Base-by-base conservation (phyloP, 805 yeast species). In the Monosporozyma siamensis region DNA sequence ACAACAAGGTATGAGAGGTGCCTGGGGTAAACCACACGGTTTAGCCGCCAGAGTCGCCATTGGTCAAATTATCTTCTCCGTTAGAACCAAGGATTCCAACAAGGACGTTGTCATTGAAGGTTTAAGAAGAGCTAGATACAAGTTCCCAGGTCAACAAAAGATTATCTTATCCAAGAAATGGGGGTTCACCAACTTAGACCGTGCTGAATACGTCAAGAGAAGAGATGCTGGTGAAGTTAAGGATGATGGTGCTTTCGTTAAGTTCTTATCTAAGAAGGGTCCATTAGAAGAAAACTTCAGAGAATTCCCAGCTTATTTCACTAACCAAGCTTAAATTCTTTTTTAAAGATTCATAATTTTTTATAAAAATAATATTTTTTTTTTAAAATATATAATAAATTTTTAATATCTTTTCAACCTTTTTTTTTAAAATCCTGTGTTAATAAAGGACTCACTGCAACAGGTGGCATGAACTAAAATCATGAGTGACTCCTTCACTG, bases 1-100 rank as follows among this genome's bases (percentile, higher is more conserved):
- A 77, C 98, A 92, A 80, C 97, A 92, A 79, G 98, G 98, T 89
- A 92, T 92, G 98, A 90, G 98, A 87, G 95, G 95, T 81, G 98
- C 98, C 70, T 92, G 97, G 97, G 98, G 98, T 88, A 92, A 92
- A 80, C 98, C 98, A 67, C 96, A 89, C 66, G 98, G 98, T 80
- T 79, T 88, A 67, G 98, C 97, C 65, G 98, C 98, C 66, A 88
- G 98, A 75, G 97, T 92, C 71, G 76, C 76, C 77, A 92, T 92
- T 74, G 98, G 98, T 69, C 98, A 92, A 79, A 82, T 92, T 71
- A 80, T 92, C 70, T 80, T 92, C 77, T 90, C 97, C 58, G 87
- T 87, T 71, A 90, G 98, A 80, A 85, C 97, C 74, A 90, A 83
- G 81, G 98, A 92, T 75, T 73, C 80, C 67, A 89, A 88, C 95